Base-by-base conservation (phyloP, 108 stramenopile genomes). In the Pseudonitzschia pungens region DNA sequence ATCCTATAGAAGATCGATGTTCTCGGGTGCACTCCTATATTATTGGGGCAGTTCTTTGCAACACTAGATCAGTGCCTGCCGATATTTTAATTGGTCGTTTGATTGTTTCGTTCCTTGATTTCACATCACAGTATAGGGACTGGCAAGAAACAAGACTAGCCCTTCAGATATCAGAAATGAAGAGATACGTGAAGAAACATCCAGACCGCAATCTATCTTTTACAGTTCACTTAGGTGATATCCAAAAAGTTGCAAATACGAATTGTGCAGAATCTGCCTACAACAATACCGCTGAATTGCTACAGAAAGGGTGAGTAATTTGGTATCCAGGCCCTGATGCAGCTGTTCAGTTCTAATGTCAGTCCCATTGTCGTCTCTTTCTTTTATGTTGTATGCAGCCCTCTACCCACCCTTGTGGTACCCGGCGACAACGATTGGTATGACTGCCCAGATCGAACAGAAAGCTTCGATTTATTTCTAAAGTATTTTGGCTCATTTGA, bases 361-460 rank as follows among this genome's bases (percentile, higher is more conserved):
- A 48, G 18, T 12, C 45, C 18, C 18, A 1, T 20, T 24, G 54
- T 55, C 10, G 2, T 20, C 9, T 26, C 1, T 55, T 55, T 24
- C 2, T 24, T 21, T 55, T 0, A 16, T 14, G 3, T 40, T 62
- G 26, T 16, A 5, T 29, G 7, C 20, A 62, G 60, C n/a, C 73
- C 78, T n/a, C 32, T 79, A 15, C 78, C 78, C 16, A 70, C 63
- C 6, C 56, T 79, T 41, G 73, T 69, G 5, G 18, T 69, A 31
- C 66, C 66, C 10, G 78, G 78, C 11, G 78, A 79, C 73, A 79
- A 79, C 48, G 78, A 79, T 65, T 79, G 48, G 45, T 42, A 57
- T n/a, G 78, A 74, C 33, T 79, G 78, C 31, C 73, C 72, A 11
- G 40, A 74, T 55, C 58, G 40, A 32, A 21, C 43, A 16, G 48